Base-by-base conservation (phyloP, 2,329 filamentous ascomycete genomes). In the Curvularia verruculosa region DNA sequence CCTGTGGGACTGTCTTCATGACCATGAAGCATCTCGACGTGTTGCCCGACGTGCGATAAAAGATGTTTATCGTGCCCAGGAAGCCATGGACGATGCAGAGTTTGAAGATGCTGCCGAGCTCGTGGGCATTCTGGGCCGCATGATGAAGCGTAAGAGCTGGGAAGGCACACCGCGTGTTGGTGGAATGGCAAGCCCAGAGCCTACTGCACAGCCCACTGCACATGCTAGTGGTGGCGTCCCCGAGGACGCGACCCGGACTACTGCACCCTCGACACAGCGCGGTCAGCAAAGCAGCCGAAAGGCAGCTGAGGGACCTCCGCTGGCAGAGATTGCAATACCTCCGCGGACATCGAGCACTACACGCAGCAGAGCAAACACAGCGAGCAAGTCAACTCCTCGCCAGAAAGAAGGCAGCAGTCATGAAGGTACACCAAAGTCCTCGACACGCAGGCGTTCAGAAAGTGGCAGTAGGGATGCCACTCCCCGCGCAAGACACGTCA, bases 71-170 rank as follows among this genome's bases (percentile, higher is more conserved):
- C 89, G 92, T 55, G 92, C 92, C 1, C 87, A 89, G 51, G 93
- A 97, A 75, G 91, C 91, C 19, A 94, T 98, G 87, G 91, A 96
- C 57, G 93, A 98, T 70, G 92, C 96, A 65, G 96, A 95, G 81
- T 99, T 97, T 73, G 87, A 90, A 63, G 95, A 98, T 75, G 92
- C 93, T 0, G 92, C 92, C 56, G 90, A 94, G 69, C 83, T 97
- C 12, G 93, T 98, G 8, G 89, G 90, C 1, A 88, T 95, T 0
- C 77, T 98, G 1, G 92, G 91, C 6, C 91, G 89, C 70, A 95
- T 97, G 88, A 91, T 93, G 84, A 93, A 90, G 77, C 85, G 92
- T 1, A 70, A 77, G 63, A 72, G 74, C 47, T 77, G 69, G 65
- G 76, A 77, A 61, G 71, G 70, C 3, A 76, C 74, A 19, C 74